Evolutionary conservation across 495 filamentous ascomycete species (phyloP).

Genomic region (Penicillium coprophilum): DNA sequence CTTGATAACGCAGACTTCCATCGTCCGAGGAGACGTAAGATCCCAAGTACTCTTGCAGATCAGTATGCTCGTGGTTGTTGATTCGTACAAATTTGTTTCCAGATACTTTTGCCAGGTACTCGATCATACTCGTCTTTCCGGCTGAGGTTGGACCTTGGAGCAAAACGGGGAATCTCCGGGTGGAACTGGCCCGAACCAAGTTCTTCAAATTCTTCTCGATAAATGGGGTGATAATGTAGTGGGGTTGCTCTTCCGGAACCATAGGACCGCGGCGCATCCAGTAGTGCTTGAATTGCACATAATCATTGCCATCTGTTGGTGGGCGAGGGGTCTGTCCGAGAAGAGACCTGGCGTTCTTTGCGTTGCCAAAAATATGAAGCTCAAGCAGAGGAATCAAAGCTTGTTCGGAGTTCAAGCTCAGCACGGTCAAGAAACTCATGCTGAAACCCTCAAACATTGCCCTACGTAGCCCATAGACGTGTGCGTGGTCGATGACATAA

Average conservation of each 20-base stretch:
- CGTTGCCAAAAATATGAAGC: slow-evolving; percentile 69
- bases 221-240: slow-evolving; percentile 97
- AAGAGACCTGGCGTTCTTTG: slow-evolving; percentile 63
- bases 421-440: slow-evolving; percentile 93
- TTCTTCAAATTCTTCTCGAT: slow-evolving; percentile 93
- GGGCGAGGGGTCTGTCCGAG: slow-evolving; percentile 71
- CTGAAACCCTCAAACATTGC: slow-evolving; percentile 93
- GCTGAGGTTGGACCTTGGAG: slow-evolving; percentile 96
- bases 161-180: slow-evolving; percentile 87
- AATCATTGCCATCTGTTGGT: slow-evolving; percentile 71
- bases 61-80: slow-evolving; percentile 99
- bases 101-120: slow-evolving; percentile 91
- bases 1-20: slow-evolving; percentile 84
- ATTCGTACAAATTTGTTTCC: slow-evolving; percentile 97
- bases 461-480: slow-evolving; percentile 82
- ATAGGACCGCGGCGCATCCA: slow-evolving; percentile 80
- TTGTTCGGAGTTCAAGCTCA: slow-evolving; percentile 74
- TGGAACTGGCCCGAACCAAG: slow-evolving; percentile 86
- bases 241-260: slow-evolving; percentile 65
- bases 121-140: slow-evolving; percentile 99
- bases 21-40: slow-evolving; percentile 85
- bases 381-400: slow-evolving; percentile 79
- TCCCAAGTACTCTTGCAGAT: slow-evolving; percentile 96
- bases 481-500: slow-evolving; percentile 80
- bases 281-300: slow-evolving; percentile 89